A percentile compares a stretch with the other conserved stretches of the same genome.
Evolutionary conservation across 805 yeast species (phyloP).

Genomic region (Saccharomycopsis sp.): DNA sequence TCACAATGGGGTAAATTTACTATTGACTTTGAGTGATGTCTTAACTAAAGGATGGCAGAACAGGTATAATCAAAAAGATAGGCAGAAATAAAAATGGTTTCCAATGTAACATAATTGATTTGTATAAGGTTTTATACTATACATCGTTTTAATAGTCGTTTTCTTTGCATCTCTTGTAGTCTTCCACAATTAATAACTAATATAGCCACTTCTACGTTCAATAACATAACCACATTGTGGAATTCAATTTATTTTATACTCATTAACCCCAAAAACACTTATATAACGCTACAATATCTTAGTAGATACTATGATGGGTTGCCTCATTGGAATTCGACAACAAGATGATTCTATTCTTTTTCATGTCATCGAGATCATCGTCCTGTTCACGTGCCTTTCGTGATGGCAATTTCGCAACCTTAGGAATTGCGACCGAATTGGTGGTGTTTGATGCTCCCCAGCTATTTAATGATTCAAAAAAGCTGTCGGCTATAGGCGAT

Average conservation of each 20-base stretch:
- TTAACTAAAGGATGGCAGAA: neutral
- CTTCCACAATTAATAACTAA: no score
- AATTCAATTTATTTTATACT: no score
- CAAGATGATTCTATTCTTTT: neutral
- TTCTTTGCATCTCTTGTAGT: no score
- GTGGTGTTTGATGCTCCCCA: neutral
- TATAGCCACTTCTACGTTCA: no score
- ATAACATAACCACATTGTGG: no score
- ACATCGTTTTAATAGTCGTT: neutral
- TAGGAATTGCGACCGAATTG: neutral
- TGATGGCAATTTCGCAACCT: neutral
- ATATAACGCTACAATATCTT: no score
- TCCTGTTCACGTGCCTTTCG: neutral
- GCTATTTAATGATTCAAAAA: neutral
- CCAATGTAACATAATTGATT: neutral
- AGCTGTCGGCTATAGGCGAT: neutral
- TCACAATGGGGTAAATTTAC: slow-evolving; percentile 20
- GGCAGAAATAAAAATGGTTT: neutral
- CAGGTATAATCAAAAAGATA: neutral
- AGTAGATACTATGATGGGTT: neutral
- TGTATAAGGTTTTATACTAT: neutral
- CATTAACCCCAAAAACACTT: no score
- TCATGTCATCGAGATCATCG: neutral
- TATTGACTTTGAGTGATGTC: slow-evolving; percentile 14
- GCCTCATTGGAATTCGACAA: neutral